Evolutionary conservation across 208 protist genomes (phyloP), one percentile per base, ranked within the genome.

Genomic region (Leishmania aethiopica): DNA sequence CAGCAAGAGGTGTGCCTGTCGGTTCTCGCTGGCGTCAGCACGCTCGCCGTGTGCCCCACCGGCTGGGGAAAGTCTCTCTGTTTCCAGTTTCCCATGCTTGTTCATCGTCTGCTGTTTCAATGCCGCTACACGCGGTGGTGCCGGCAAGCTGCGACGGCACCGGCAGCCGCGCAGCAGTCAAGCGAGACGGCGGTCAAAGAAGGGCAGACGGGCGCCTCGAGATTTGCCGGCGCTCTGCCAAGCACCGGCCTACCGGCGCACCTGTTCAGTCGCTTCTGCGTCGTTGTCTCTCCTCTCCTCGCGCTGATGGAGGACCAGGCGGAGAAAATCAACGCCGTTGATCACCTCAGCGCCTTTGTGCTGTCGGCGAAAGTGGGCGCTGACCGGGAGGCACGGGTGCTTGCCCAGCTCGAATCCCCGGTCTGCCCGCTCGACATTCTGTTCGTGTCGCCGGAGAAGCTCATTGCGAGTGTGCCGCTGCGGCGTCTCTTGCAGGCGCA

Each of bases 221-320:
- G 40, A 11, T 32, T 3, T 74, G 69, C 40, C 45, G 45, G 37
- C 2, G 11, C 37, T 25, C 49, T 45, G 17, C 32, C n/a, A 35
- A 37, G 32, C 72, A 32, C 35, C 6, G n/a, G 8, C 2, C 45
- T 86, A 22, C 83, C 78, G 3, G 28, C 73, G 22, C 40, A 67
- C 45, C 77, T 86, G 1, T 85, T 79, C 76, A 91, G 86, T 47
- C 87, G 86, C 35, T 94, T 97, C 79, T 93, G 88, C 78, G 64
- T 98, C 7, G 95, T 99, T 8, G 90, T 99, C 1, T 99, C 97
- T 0, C 99, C 99, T 40, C 89, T 99, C 11, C 81, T 99, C 10
- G 94, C 98, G 28, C 91, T 99, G 17, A 99, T 99, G 88, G 84
- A 98, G 74, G 98, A 99, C 81, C 99, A 99, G 89, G 89, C 96